phyloP scores from a whole-genome alignment of 2,329 filamentous ascomycete species.

The Aspergillus terreus region DNA sequence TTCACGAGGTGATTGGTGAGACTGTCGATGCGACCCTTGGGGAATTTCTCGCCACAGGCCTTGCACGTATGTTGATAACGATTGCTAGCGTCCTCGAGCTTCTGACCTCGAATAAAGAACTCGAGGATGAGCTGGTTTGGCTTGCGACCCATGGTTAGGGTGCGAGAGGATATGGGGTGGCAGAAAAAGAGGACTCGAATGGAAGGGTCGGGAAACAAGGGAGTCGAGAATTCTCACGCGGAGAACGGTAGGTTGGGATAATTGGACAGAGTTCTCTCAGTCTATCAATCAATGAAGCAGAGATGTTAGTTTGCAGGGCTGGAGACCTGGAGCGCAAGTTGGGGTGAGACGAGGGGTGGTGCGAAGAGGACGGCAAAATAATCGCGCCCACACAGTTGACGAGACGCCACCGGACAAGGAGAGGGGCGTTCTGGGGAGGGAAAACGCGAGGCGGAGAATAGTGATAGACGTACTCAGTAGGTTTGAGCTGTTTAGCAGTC shows the following conservation, averaged over 20 bases:
- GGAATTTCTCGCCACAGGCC: slow-evolving; percentile 81
- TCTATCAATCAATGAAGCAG: too few relatives aligned
- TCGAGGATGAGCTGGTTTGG: slow-evolving; percentile 81
- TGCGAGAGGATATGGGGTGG: slow-evolving; percentile 9
- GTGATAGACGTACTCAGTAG: too few relatives aligned
- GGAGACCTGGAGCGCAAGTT: not conserved
- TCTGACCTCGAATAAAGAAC: slow-evolving; percentile 82
- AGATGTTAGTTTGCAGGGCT: not conserved
- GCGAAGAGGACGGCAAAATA: not conserved
- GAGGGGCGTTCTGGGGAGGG: not conserved
- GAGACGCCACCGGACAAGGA: not conserved
- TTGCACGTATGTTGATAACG: slow-evolving; percentile 90
- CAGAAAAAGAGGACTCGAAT: slow-evolving; percentile 10
- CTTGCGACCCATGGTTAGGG: slow-evolving; percentile 67
- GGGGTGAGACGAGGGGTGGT: not conserved
- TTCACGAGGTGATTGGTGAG: slow-evolving; percentile 78
- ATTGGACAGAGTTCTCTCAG: not conserved
- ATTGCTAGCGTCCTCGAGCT: slow-evolving; percentile 85
- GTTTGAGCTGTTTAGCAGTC: too few relatives aligned
- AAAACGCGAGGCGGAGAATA: not conserved
- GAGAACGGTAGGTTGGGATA: not conserved
- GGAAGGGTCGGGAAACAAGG: slow-evolving; percentile 4
- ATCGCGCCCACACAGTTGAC: not conserved
- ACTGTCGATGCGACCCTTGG: slow-evolving; percentile 82
- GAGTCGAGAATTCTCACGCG: not conserved